Conservation (phyloP, 257 asterid species). For the Solanum etuberosum region DNA sequence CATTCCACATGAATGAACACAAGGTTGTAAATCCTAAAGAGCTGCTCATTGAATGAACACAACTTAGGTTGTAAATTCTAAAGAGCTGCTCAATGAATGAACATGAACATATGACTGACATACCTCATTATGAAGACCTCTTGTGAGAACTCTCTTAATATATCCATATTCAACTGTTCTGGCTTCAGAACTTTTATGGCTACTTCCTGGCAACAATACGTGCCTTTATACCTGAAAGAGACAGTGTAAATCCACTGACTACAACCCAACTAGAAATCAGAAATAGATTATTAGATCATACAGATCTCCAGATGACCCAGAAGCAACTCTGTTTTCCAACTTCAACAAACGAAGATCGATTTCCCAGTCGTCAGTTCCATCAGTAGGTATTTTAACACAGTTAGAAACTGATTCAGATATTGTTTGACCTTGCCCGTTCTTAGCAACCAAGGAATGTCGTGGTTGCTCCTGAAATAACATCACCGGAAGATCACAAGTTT, state of each 20-base stretch:
- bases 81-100: not conserved
- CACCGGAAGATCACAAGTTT: not conserved
- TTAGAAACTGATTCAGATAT: constrained; percentile 5
- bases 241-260: not conserved
- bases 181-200: not conserved
- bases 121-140: constrained; percentile 40
- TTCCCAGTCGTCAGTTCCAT: constrained; percentile 37
- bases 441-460: constrained; percentile 2
- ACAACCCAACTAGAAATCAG: not conserved
- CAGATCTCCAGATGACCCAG: constrained; percentile 36
- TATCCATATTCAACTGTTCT: constrained; percentile 4
- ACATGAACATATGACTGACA: constrained; percentile 2
- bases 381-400: constrained; percentile 28
- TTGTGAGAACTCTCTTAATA: constrained; percentile 32
- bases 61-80: not conserved
- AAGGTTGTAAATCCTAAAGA: not conserved
- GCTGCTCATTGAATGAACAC: not conserved
- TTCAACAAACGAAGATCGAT: constrained; percentile 21
- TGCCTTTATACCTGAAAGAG: not conserved
- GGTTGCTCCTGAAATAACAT: constrained; percentile 11
- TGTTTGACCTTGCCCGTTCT: not conserved
- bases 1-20: not conserved
- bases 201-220: not conserved
- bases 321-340: constrained; percentile 20
- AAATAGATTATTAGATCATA: constrained; percentile 2